Base-by-base conservation (phyloP, 2,329 filamentous ascomycete genomes). In the Fusarium graminum region DNA sequence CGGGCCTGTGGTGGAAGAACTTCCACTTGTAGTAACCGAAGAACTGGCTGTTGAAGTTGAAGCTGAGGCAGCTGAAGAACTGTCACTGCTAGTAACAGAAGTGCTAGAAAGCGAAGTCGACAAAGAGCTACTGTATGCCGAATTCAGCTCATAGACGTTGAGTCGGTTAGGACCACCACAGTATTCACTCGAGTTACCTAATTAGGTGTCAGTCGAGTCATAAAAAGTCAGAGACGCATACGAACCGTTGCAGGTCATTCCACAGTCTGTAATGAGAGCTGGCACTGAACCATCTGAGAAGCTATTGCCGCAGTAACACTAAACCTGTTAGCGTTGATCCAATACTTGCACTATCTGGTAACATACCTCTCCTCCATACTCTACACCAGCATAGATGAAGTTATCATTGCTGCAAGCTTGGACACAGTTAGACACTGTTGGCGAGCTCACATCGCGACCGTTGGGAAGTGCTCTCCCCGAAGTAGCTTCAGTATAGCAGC, bases 351-450 rank as follows among this genome's bases (percentile, higher is more conserved):
- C 4, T 0, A 5, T 11, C 7, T 3, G 1, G 11, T 1, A 19
- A 29, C 74, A 62, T 38, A 74, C 75, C 63, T 80, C 78, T 39
- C 77, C 76, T 2, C 78, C 78, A n/a, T 80, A 80, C 43, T 80
- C 77, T 1, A 80, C 38, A 17, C 78, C 79, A 5, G 76, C 78
- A 10, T 76, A 77, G 0, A 58, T 44, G 26, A 76, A 79, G 4
- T 38, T 59, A 0, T 47, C 45, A 2, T 46, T 59, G n/a, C 72
- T 73, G 47, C 79, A 80, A 13, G 73, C 76, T 2, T 65, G 62
- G 1, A 80, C 65, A 43, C 79, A 81, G 1, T 60, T 57, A 4
- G 74, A 74, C 0, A 80, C 77, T 0, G 77, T 79, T 32, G 69
- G 70, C 2, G 71, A 69, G 9, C 72, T 63, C 0, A 72, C 72